phyloP scores from a whole-genome alignment of 352 stramenopile species.

The Poterioochromonas sp. region DNA sequence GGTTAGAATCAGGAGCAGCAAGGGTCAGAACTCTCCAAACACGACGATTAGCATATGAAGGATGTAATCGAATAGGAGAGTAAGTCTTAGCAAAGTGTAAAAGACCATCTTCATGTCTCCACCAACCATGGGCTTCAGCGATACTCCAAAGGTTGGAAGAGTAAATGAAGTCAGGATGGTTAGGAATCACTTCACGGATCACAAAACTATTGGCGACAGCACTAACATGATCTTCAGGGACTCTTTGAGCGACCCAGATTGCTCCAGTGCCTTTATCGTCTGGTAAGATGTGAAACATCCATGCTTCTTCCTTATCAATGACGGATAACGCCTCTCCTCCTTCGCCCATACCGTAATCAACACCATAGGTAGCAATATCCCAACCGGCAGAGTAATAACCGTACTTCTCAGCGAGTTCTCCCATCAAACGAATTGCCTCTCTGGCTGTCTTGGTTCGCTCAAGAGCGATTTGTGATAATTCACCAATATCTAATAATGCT shows the following conservation, averaged over 20 bases:
- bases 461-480: conserved; percentile 66
- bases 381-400: conserved; percentile 81
- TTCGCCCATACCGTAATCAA: neutral
- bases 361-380: conserved; percentile 55
- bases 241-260: conserved; percentile 78
- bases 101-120: conserved; percentile 50
- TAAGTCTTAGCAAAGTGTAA: conserved; percentile 48
- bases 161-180: conserved; percentile 70
- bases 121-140: conserved; percentile 67
- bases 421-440: conserved; percentile 71
- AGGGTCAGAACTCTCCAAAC: conserved; percentile 77
- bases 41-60: conserved; percentile 67
- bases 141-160: conserved; percentile 73
- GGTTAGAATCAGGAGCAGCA: conserved; percentile 55
- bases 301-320: conserved; percentile 70
- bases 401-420: conserved; percentile 74
- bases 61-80: conserved; percentile 55
- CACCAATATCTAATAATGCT: conserved; percentile 71
- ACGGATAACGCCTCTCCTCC: conserved; percentile 19
- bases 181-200: conserved; percentile 68
- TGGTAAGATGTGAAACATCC: conserved; percentile 88
- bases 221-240: conserved; percentile 72
- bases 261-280: conserved; percentile 80
- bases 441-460: conserved; percentile 63
- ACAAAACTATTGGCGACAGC: conserved; percentile 87